phyloP scores from a whole-genome alignment of 1,284 basidiomycete genomes.

The Leccinum griseonigrum region DNA sequence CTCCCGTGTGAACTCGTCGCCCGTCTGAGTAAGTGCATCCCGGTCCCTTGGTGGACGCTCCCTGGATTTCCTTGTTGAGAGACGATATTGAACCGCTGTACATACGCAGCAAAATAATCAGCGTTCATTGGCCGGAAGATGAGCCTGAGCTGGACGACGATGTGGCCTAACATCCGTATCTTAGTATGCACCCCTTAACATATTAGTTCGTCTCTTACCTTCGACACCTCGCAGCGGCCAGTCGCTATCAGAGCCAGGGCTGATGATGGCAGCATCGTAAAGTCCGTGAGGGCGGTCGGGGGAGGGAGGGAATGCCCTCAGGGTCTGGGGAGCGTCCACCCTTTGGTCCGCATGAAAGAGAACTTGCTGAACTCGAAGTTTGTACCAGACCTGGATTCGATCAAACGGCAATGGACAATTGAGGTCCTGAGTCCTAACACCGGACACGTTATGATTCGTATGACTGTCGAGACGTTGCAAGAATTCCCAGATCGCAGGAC shows the following conservation, averaged over 20 bases:
- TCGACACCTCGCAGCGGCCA: not conserved
- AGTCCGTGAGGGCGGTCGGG: not conserved
- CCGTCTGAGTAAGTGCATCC: no score
- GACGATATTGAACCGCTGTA: not conserved
- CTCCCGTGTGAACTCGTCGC: not conserved
- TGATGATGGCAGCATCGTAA: not conserved
- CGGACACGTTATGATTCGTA: not conserved
- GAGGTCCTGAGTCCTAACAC: no score
- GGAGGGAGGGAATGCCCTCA: not conserved
- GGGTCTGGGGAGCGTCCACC: not conserved
- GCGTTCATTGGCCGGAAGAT: not conserved
- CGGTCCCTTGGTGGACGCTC: no score
- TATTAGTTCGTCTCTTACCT: not conserved
- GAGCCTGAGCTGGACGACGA: slow-evolving; percentile 3
- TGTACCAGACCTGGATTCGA: slow-evolving; percentile 7
- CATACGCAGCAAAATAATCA: not conserved
- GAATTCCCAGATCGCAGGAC: not conserved
- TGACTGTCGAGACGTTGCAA: not conserved
- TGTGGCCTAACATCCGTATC: slow-evolving; percentile 1
- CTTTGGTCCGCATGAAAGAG: not conserved
- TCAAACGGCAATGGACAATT: not conserved
- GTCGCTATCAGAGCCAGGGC: not conserved
- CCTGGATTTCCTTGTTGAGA: not conserved
- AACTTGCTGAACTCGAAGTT: not conserved
- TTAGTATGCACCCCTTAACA: not conserved